Evolutionary conservation across 371 early-diverging fungal genomes (phyloP), one percentile per base, ranked within the genome.

Genomic region (Mucor mucedo): DNA sequence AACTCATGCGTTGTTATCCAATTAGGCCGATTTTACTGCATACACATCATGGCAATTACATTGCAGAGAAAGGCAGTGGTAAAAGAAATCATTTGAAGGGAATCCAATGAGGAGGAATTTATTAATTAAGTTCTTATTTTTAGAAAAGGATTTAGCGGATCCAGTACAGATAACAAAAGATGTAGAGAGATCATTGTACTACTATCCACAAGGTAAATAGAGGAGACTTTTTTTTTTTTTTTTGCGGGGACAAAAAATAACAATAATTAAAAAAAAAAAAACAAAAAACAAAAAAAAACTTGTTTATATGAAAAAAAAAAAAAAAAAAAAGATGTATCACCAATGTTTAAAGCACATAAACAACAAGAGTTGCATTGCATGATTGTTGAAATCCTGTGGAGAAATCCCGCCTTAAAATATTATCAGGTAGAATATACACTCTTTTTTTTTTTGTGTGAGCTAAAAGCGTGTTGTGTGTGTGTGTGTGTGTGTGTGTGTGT

Each of bases 51-150:
- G 83, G 83, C 32, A 69, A 69, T 45, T 83, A 80, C 65, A 55
- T 83, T 10, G 75, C 75, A 47, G 83, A 83, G 52, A 78, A 80
- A 63, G 80, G 80, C 32, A 78, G 75, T 50, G 80, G 83, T 79
- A 75, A 58, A 55, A 13, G 35, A 35, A 6, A 54, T 38, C 5
- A 5, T 38, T 8, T 50, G 10, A 13, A 50, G 11, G n/a, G 8
- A 13, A 7, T 44, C 1, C 40, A 8, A 8, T 39, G 40, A 0
- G 11, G 6, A 39, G 6, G 40, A 8, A 39, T 39, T 8, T 44
- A 44, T 13, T 44, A 44, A 13, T n/a, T 10, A 1, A 4, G 7
- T 5, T 21, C 21, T 21, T 16, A n/a, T 44, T 44, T 14, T 10
- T 66, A 80, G 83, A 76, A 53, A 76, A 83, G 38, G 80, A 80